Conservation (phyloP, 148 eudicot genomes). For the Vaccinium macrocarpon region DNA sequence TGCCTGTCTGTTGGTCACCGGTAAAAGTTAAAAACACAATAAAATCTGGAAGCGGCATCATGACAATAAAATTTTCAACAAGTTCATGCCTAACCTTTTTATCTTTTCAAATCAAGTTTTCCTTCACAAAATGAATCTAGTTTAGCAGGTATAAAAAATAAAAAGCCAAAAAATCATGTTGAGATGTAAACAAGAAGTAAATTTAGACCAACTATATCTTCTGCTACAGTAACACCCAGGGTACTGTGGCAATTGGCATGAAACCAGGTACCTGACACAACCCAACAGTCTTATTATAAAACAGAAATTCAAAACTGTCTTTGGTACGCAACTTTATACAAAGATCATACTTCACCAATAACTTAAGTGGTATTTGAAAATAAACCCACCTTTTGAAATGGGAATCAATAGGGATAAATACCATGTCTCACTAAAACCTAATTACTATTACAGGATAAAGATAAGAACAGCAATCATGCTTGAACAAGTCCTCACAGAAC, state of each 20-base stretch:
- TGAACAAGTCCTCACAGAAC: background rate
- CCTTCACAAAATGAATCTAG: background rate
- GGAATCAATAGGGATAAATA: background rate
- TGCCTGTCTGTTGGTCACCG: background rate
- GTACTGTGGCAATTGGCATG: background rate
- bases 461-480: background rate
- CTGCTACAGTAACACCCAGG: background rate
- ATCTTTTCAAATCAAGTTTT: background rate
- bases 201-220: background rate
- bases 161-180: background rate
- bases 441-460: background rate
- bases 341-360: background rate
- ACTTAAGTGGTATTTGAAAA: background rate
- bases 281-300: background rate
- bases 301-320: conserved; percentile 1
- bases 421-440: background rate
- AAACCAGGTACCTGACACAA: background rate
- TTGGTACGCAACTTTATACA: background rate
- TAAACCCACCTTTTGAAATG: background rate
- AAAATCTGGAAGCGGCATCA: background rate
- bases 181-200: background rate
- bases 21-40: background rate
- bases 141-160: background rate
- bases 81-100: background rate
- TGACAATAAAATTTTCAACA: background rate